A percentile compares a stretch with the other conserved stretches of the same genome.
phyloP scores from a whole-genome alignment of 805 yeast species.

The Schwanniomyces yamadae region DNA sequence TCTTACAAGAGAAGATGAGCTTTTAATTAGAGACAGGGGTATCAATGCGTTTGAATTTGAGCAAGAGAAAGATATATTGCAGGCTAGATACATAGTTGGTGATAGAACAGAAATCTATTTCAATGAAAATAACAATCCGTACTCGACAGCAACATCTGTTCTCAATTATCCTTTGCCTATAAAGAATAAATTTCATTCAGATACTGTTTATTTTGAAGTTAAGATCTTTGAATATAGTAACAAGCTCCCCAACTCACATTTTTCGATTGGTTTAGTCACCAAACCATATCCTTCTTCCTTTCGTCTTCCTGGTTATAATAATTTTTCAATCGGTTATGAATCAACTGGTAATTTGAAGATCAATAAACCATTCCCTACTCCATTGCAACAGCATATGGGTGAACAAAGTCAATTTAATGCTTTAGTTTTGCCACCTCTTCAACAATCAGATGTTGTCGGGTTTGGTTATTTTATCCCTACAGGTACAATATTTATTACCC shows the following conservation, averaged over 20 bases:
- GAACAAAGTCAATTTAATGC: conserved; percentile 44
- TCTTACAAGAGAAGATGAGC: conserved; percentile 27
- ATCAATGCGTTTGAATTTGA: conserved; percentile 41
- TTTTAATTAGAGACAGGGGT: conserved; percentile 35
- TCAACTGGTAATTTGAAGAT: conserved; percentile 68
- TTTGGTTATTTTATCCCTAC: conserved; percentile 49
- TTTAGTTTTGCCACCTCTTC: conserved; percentile 49
- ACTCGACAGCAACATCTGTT: conserved; percentile 39
- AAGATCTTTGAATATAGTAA: conserved; percentile 35
- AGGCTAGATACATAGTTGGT: conserved; percentile 36
- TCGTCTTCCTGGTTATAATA: conserved; percentile 70
- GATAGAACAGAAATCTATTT: conserved; percentile 40
- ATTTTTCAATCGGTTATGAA: conserved; percentile 71
- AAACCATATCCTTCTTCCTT: conserved; percentile 69
- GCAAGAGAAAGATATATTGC: conserved; percentile 30
- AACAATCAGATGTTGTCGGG: conserved; percentile 55
- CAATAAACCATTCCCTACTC: conserved; percentile 59
- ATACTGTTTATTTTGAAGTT: conserved; percentile 61
- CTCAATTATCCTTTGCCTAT: conserved; percentile 40
- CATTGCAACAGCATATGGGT: conserved; percentile 42
- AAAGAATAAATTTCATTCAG: conserved; percentile 30
- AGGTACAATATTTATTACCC: conserved; percentile 53
- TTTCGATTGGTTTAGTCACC: conserved; percentile 67
- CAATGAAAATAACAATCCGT: conserved; percentile 36
- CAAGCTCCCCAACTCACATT: conserved; percentile 42